Base-by-base conservation (phyloP, 345 rosid species). In the Syzygium aromaticum region DNA sequence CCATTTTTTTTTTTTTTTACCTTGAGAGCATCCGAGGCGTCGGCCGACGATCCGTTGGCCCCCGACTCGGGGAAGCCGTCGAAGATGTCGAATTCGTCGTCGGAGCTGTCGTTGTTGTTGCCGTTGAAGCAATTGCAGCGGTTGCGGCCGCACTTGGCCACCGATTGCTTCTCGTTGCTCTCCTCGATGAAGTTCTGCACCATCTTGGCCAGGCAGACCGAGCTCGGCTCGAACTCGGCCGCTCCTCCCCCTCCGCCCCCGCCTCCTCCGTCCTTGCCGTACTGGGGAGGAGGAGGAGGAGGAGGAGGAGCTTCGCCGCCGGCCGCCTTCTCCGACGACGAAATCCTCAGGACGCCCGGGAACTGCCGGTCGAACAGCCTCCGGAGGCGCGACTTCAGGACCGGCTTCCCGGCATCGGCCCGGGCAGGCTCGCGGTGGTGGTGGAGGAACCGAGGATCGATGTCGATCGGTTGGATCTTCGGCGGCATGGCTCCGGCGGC, bases 41-140 rank as follows among this genome's bases (percentile, higher is more conserved):
- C 93, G 83, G 93, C 89, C 3, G 90, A 89, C 84, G 94, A 91
- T 88, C 94, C 95, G 49, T 89, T 87, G 88, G 77, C 89, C 86
- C 86, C 56, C 14, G 94, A 89, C 14, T 95, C 96, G 5, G 87
- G 46, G 22, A 91, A 92, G 54, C 91, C 91, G 23, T 90, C 92
- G 84, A 94, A 92, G 43, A 92, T 91, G 89, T 95, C 97, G 52
- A 90, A 89, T 87, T 96, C 99, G 84, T 98, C 99, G 78, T 95
- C 97, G 85, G 98, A 95, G 92, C 96, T 95, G 87, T 93, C 96
- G 46, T 91, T 95, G 87, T 88, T 90, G 92, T 94, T 96, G 6
- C 95, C 96, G 89, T 95, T 95, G 84, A 98, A 98, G 97, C 99
- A 96, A 88, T 94, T 96, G 94, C 99, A 95, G 89, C 99, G 96